Evolutionary conservation across 2,329 filamentous ascomycete species (phyloP).

Genomic region (Penicillium verrucosum): DNA sequence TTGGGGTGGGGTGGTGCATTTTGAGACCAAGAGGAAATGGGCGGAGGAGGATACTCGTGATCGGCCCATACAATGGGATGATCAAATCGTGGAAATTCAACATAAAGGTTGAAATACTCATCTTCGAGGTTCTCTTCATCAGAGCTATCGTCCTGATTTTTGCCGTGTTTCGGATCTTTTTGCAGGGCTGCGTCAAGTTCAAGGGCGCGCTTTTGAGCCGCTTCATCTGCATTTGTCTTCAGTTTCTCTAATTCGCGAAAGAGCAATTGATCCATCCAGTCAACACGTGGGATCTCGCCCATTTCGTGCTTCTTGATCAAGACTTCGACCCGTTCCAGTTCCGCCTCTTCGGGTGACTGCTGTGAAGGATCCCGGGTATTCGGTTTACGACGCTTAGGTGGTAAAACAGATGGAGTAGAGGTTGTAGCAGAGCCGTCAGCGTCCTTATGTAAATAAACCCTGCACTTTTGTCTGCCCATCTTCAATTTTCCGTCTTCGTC

Average conservation of each 20-base stretch:
- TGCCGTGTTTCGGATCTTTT: slow-evolving; percentile 25
- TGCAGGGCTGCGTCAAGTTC: slow-evolving; percentile 30
- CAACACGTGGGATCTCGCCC: slow-evolving; percentile 87
- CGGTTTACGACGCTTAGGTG: slow-evolving; percentile 53
- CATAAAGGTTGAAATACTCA: slow-evolving; percentile 74
- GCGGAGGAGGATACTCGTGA: slow-evolving; percentile 82
- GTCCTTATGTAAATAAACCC: slow-evolving; percentile 73
- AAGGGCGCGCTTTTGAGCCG: slow-evolving; percentile 56
- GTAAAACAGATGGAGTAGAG: slow-evolving; percentile 68
- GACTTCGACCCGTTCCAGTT: slow-evolving; percentile 83
- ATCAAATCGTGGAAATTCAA: slow-evolving; percentile 92
- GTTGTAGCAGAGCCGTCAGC: slow-evolving; percentile 83
- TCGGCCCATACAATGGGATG: slow-evolving; percentile 95
- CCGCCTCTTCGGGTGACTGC: slow-evolving; percentile 68
- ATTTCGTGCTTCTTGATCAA: slow-evolving; percentile 98
- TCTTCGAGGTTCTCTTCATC: slow-evolving; percentile 49
- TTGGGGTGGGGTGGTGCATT: slow-evolving; percentile 63
- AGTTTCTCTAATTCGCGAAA: slow-evolving; percentile 85
- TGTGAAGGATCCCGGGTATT: slow-evolving; percentile 47
- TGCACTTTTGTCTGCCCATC: slow-evolving; percentile 89
- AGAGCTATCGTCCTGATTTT: slow-evolving; percentile 39
- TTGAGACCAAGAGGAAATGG: slow-evolving; percentile 71
- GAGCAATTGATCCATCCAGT: slow-evolving; percentile 94
- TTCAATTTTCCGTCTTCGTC: slow-evolving; percentile 87
- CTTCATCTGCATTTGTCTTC: slow-evolving; percentile 61